These are phyloP conservation scores for Leucosporidium scottii DNA, from an alignment of 768 basidiomycete genomes.

Conservation along the genomic window DNA sequence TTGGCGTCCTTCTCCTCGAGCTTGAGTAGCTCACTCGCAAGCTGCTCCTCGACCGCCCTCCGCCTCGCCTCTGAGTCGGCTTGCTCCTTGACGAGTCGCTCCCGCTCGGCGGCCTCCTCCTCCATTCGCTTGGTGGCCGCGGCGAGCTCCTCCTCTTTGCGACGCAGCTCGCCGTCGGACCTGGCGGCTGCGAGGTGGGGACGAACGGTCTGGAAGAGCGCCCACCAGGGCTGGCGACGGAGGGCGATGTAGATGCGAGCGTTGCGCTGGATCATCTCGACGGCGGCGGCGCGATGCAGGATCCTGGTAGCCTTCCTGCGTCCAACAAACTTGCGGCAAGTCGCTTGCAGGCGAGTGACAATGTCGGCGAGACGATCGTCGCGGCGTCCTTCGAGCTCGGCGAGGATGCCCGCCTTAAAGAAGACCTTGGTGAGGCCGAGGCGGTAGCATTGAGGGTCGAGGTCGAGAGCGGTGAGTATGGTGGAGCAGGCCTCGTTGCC, in stretches of 20 bases:
- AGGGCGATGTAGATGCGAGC: conserved; percentile 84
- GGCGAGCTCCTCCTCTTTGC: conserved; percentile 75
- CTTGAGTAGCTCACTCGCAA: conserved; percentile 73
- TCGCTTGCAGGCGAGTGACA: conserved; percentile 80
- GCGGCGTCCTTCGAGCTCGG: conserved; percentile 86
- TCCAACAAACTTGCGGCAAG: conserved; percentile 74
- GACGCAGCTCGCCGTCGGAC: conserved; percentile 80
- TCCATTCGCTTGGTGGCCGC: conserved; percentile 78
- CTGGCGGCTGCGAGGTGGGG: conserved; percentile 87
- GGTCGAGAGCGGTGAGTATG: conserved; percentile 81
- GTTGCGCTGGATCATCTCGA: conserved; percentile 87
- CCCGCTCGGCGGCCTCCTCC: conserved; percentile 72
- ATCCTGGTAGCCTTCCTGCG: conserved; percentile 89
- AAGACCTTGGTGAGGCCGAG: conserved; percentile 97
- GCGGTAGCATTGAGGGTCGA: conserved; percentile 75
- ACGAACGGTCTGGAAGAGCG: conserved; percentile 91
- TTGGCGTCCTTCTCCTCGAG: conserved; percentile 74
- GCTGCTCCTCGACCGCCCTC: conserved; percentile 65
- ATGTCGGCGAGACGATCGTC: conserved; percentile 81
- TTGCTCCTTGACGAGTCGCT: conserved; percentile 68
- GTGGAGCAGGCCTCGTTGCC: conserved; percentile 86
- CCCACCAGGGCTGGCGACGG: conserved; percentile 99
- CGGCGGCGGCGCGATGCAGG: conserved; percentile 80
- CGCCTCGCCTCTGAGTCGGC: conserved; percentile 79
- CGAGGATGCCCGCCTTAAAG: conserved; percentile 96